A percentile compares a stretch with the other conserved stretches of the same genome.
These are phyloP conservation scores for Lunasporangiospora selenospora DNA, from an alignment of 192 early-diverging fungal species.

Conservation along the genomic window DNA sequence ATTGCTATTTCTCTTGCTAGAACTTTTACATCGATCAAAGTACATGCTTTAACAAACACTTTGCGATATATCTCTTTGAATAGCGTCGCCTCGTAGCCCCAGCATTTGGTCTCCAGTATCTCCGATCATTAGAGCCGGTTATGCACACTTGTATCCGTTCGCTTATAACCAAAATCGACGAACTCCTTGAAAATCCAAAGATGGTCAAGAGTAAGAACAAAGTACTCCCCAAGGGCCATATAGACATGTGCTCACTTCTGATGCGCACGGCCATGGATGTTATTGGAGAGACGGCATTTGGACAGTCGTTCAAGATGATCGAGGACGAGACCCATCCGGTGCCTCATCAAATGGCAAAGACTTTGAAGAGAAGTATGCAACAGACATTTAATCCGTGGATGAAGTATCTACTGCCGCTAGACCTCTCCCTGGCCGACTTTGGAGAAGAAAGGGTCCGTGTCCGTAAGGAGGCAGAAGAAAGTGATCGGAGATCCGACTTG, in stretches of 20 bases:
- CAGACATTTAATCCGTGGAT: slow-evolving; percentile 26
- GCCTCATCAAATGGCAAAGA: slow-evolving; percentile 32
- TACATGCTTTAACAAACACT: not conserved
- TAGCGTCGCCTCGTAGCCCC: slow-evolving; percentile 56
- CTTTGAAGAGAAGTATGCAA: slow-evolving; percentile 20
- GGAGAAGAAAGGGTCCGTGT: not conserved
- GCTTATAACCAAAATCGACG: slow-evolving; percentile 31
- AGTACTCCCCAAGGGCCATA: slow-evolving; percentile 10
- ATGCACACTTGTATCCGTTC: slow-evolving; percentile 32
- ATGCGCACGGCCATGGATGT: slow-evolving; percentile 51
- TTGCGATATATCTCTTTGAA: not conserved
- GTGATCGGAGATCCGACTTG: slow-evolving; percentile 44
- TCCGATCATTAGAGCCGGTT: slow-evolving; percentile 53
- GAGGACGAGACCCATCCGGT: slow-evolving; percentile 51
- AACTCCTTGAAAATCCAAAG: slow-evolving; percentile 8
- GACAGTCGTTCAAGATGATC: slow-evolving; percentile 58
- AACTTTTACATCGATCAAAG: not conserved
- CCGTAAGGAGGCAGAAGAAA: slow-evolving; percentile 1
- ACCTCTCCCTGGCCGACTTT: slow-evolving; percentile 18
- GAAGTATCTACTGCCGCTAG: slow-evolving; percentile 7
- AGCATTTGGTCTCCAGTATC: slow-evolving; percentile 56
- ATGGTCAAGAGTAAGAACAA: not conserved
- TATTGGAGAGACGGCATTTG: slow-evolving; percentile 62
- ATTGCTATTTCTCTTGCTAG: not conserved
- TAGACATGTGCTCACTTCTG: slow-evolving; percentile 50